phyloP scores from a whole-genome alignment of 176 grass and related monocot genomes.

The Musa schizocarpa region DNA sequence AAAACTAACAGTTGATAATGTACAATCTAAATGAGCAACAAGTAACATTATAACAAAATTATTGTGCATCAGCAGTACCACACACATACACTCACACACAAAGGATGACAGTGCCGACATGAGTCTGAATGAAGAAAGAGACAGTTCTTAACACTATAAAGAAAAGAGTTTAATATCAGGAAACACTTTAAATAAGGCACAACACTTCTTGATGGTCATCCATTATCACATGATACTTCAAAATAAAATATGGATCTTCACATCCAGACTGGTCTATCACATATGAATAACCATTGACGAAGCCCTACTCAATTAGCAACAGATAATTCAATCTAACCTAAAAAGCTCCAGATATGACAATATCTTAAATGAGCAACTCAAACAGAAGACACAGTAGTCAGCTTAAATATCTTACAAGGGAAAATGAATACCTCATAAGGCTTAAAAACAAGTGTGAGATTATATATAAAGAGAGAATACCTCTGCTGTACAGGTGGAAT shows the following conservation, averaged over 20 bases:
- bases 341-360: no score
- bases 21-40: background rate
- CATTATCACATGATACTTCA: background rate
- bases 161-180: background rate
- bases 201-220: background rate
- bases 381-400: no score
- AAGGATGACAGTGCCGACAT: background rate
- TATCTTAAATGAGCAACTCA: no score
- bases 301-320: no score
- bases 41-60: background rate
- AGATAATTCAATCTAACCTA: no score
- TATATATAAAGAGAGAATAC: background rate
- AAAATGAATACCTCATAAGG: background rate
- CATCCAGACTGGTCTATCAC: background rate
- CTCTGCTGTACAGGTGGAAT: slow-evolving; percentile 12
- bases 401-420: no score
- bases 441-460: no score
- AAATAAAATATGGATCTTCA: background rate
- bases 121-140: background rate
- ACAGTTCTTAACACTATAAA: background rate
- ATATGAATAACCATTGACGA: no score
- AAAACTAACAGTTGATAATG: background rate
- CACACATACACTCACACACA: background rate
- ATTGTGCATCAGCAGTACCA: background rate
- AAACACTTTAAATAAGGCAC: background rate